These are phyloP conservation scores for Clathrospora elynae DNA, from an alignment of 2,329 filamentous ascomycete species.

Conservation along the genomic window DNA sequence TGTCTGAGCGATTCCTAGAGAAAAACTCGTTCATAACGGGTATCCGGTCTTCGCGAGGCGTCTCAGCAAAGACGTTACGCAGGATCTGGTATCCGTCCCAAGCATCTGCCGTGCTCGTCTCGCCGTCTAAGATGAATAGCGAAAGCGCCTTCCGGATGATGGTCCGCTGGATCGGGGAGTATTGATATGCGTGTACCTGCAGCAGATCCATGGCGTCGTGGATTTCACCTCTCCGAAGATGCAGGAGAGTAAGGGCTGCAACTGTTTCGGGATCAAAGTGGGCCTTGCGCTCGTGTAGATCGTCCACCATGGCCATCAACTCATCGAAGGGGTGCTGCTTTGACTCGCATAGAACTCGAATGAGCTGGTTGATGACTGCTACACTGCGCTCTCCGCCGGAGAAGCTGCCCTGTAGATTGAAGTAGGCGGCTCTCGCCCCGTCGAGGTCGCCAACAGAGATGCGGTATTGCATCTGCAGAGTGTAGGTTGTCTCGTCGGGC, in stretches of 20 bases:
- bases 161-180: slow-evolving; percentile 70
- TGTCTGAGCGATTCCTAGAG: slow-evolving; percentile 74
- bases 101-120: slow-evolving; percentile 66
- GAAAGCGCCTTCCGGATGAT: slow-evolving; percentile 70
- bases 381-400: slow-evolving; percentile 64
- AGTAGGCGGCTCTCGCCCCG: slow-evolving; percentile 70
- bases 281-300: slow-evolving; percentile 71
- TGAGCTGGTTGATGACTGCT: slow-evolving; percentile 70
- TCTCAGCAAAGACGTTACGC: slow-evolving; percentile 64
- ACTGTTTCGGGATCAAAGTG: slow-evolving; percentile 76
- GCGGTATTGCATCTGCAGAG: slow-evolving; percentile 76
- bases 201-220: slow-evolving; percentile 82
- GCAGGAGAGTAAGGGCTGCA: slow-evolving; percentile 71
- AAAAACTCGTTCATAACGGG: slow-evolving; percentile 84
- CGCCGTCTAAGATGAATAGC: slow-evolving; percentile 69
- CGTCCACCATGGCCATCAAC: slow-evolving; percentile 73
- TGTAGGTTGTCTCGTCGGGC: slow-evolving; percentile 71
- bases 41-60: slow-evolving; percentile 67
- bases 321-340: slow-evolving; percentile 68
- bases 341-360: slow-evolving; percentile 68
- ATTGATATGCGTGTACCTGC: slow-evolving; percentile 73
- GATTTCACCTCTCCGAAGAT: slow-evolving; percentile 76
- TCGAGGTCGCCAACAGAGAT: slow-evolving; percentile 74
- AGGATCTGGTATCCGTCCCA: slow-evolving; percentile 68
- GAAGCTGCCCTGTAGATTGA: slow-evolving; percentile 63